phyloP scores from a whole-genome alignment of 148 eudicot species.

The Dysphania ambrosioides region DNA sequence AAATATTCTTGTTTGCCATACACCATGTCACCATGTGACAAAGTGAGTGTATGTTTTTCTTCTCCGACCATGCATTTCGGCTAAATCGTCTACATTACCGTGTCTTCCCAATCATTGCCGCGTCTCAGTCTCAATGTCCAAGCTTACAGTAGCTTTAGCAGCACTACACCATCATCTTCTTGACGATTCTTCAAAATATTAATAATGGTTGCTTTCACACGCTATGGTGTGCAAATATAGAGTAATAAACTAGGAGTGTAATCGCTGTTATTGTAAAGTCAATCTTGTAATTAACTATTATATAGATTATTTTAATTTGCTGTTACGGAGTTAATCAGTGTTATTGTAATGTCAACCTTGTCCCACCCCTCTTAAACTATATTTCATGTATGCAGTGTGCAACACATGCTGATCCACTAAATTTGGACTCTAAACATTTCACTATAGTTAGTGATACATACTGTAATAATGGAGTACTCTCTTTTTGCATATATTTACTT shows the following conservation, averaged over 20 bases:
- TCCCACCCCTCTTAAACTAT: conserved; percentile 8
- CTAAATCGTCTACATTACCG: too few species aligned
- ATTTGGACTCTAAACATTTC: background rate
- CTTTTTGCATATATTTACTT: too few species aligned
- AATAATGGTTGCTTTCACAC: background rate
- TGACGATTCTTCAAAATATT: background rate
- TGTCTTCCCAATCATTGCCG: background rate
- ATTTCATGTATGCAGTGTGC: background rate
- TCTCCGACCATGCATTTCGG: too few species aligned
- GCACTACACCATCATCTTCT: background rate
- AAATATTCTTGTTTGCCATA: background rate
- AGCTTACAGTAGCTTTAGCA: background rate
- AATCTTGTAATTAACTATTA: background rate
- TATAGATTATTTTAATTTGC: background rate
- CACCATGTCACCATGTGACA: background rate
- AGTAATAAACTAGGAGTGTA: too few species aligned
- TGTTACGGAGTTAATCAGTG: background rate
- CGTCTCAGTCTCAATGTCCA: background rate
- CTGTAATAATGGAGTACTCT: too few species aligned
- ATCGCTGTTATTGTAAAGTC: background rate
- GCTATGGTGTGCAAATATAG: too few species aligned
- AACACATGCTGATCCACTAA: background rate
- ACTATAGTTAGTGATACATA: too few species aligned
- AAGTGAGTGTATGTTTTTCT: background rate
- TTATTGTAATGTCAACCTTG: conserved; percentile 4